phyloP scores from a whole-genome alignment of 768 basidiomycete genomes.

The Lactifluus piperatus region DNA sequence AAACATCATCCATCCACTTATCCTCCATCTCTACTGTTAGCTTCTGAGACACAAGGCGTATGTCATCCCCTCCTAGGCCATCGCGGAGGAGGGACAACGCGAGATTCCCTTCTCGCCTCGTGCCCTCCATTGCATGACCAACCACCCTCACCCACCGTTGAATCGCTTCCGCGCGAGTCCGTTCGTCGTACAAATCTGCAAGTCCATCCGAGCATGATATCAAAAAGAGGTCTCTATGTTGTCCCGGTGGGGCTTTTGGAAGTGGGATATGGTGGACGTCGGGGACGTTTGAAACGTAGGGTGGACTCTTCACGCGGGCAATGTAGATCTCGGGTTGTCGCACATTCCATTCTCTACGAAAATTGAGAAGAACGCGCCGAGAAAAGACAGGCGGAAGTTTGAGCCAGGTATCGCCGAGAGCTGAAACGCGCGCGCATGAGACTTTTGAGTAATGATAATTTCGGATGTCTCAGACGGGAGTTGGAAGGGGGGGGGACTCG shows the following conservation, averaged over 20 bases:
- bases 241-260: slow-evolving; percentile 12
- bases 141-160: slow-evolving; percentile 31
- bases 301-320: slow-evolving; percentile 37
- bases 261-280: slow-evolving; percentile 34
- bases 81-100: slow-evolving; percentile 36
- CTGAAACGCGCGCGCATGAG: slow-evolving; percentile 16
- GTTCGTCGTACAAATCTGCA: slow-evolving; percentile 32
- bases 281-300: slow-evolving; percentile 36
- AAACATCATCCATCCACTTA: slow-evolving; percentile 43
- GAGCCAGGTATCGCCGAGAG: slow-evolving; percentile 33
- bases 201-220: slow-evolving; percentile 43
- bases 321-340: slow-evolving; percentile 24
- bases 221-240: slow-evolving; percentile 26
- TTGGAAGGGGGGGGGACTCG: too few relatives aligned
- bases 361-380: slow-evolving; percentile 28
- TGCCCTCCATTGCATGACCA: slow-evolving; percentile 23
- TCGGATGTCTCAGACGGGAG: not conserved
- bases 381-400: slow-evolving; percentile 30
- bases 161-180: slow-evolving; percentile 26
- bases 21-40: slow-evolving; percentile 43
- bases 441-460: not conserved
- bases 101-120: slow-evolving; percentile 25
- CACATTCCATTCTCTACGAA: slow-evolving; percentile 31
- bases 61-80: slow-evolving; percentile 36
- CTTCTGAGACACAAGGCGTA: slow-evolving; percentile 33